Base-by-base conservation (phyloP, 495 filamentous ascomycete genomes). In the Sordaria brevicollis region DNA sequence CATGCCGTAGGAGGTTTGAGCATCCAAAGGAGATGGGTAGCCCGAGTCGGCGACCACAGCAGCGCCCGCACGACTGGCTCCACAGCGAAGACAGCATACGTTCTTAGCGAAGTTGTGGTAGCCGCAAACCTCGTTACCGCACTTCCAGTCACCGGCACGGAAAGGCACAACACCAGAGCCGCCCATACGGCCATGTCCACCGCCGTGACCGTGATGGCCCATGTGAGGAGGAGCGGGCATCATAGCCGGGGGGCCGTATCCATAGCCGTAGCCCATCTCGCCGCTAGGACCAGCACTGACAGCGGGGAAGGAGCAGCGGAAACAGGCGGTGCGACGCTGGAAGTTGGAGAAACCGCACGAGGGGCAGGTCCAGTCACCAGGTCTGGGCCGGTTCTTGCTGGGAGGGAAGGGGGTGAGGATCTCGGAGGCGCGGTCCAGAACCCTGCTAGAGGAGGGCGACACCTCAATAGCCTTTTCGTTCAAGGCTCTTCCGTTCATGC, bases 101-200 rank as follows among this genome's bases (percentile, higher is more conserved):
- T 99, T 99, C 86, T 99, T 99, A 57, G 95, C 95, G 76, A 99
- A 99, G 80, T 99, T 99, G 81, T 99, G 95, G 75, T 99, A 99
- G 36, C 92, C 93, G 78, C 95, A 99, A n/a, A 93, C 93, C 76
- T 97, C 94, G 39, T 93, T 94, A 62, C 95, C 95, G 79, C 95
- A 99, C 78, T 97, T 97, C 95, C 95, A 99, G 78, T 99, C 95
- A 73, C 95, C 95, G 54, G 95, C 95, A 71, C 95, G 90, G 89
- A 98, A 99, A 25, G 95, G 95, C 69, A 98, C 94, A 69, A 94
- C 91, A 66, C 94, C 94, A 68, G 91, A 90, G 67, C 90, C 89
- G 67, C 91, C 91, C 87, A 91, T 90, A 62, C 86, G 82, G 54
- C 85, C 84, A 68, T 86, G 85, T 31, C 90, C 91, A 79, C 93